Evolutionary conservation across 2,329 filamentous ascomycete genomes (phyloP), one percentile per base, ranked within the genome.

Genomic region (Epichloe sp.): DNA sequence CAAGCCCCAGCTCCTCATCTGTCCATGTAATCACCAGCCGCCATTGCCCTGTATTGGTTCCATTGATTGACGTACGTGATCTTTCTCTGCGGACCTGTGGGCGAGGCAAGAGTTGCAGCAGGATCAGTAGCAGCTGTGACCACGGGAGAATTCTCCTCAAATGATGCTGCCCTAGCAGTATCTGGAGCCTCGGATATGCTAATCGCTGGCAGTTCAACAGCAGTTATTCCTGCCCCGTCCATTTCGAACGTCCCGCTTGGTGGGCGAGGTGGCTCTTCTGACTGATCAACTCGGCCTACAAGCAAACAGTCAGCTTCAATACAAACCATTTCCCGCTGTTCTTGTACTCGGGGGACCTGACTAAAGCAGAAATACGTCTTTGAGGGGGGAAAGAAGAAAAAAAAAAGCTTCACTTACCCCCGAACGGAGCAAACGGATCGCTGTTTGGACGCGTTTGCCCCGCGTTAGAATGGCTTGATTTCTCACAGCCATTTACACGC

Each of bases 371-470:
- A 10, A 11, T 4, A 31, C 26, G 26, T 31, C 26, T 31, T 31
- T 31, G 26, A 31, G 26, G 3, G 10, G 26, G 8, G 5, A n/a
- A n/a, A n/a, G 4, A 21, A 19, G 3, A 21, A 21, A 21, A 19
- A 3, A 19, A 21, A 21, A 10, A 47, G 6, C 44, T 35, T 21
- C 35, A 54, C 63, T 59, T 58, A 73, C 72, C 71, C 64, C 71
- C 70, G 61, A 73, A 73, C 11, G 68, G 65, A 2, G 68, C 69
- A 58, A 74, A 72, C 2, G 70, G 65, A 48, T 72, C 69, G 43
- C 47, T 34, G 5, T 43, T 31, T 23, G 36, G 21, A 34, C 15
- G 36, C 35, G 59, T 15, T 53, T 61, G 7, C 58, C 56, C 1
- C 59, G 53, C 36, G 61, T 60, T 47, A 60, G 54, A 23, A 55